Percentiles rank a stretch among this genome's conserved stretches.
phyloP scores from a whole-genome alignment of 2,329 filamentous ascomycete species.

The Arthrobotrys musiformis region DNA sequence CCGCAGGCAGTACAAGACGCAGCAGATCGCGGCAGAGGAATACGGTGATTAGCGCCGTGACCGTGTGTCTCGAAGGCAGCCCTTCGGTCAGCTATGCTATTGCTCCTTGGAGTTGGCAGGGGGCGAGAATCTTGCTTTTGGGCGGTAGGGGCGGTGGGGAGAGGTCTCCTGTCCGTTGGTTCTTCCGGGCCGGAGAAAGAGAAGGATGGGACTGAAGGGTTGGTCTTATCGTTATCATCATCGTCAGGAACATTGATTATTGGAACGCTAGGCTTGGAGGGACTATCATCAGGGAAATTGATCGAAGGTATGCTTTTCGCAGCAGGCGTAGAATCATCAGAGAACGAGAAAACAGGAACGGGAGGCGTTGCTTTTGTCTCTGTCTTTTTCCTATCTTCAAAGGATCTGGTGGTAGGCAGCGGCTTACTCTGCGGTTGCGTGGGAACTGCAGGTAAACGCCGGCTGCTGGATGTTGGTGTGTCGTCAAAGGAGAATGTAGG shows the following conservation, averaged over 20 bases:
- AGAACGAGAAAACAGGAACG: conserved; percentile 57
- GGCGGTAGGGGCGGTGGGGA: conserved; percentile 25
- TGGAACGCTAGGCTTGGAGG: conserved; percentile 44
- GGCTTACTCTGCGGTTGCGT: conserved; percentile 14
- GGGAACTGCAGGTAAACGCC: conserved; percentile 34
- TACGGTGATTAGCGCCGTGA: conserved; percentile 22
- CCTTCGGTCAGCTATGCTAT: conserved; percentile 43
- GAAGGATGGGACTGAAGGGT: conserved; percentile 55
- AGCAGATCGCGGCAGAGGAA: conserved; percentile 61
- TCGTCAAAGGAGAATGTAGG: conserved; percentile 45
- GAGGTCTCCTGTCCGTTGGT: conserved; percentile 39
- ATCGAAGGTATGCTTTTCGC: conserved; percentile 51
- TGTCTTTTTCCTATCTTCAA: conserved; percentile 13
- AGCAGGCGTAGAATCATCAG: conserved; percentile 54
- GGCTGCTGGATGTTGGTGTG: not conserved
- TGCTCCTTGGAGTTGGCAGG: conserved; percentile 39
- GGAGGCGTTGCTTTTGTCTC: conserved; percentile 45
- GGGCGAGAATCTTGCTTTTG: conserved; percentile 46
- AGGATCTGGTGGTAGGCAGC: conserved; percentile 15
- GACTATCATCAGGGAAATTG: conserved; percentile 55
- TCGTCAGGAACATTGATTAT: conserved; percentile 53
- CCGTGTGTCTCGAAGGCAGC: conserved; percentile 51
- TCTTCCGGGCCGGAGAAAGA: conserved; percentile 51
- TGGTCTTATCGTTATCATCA: conserved; percentile 48
- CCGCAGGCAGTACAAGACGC: conserved; percentile 86